These are phyloP conservation scores for Penicillium antarcticum DNA, from an alignment of 495 filamentous ascomycete species.

Conservation along the genomic window DNA sequence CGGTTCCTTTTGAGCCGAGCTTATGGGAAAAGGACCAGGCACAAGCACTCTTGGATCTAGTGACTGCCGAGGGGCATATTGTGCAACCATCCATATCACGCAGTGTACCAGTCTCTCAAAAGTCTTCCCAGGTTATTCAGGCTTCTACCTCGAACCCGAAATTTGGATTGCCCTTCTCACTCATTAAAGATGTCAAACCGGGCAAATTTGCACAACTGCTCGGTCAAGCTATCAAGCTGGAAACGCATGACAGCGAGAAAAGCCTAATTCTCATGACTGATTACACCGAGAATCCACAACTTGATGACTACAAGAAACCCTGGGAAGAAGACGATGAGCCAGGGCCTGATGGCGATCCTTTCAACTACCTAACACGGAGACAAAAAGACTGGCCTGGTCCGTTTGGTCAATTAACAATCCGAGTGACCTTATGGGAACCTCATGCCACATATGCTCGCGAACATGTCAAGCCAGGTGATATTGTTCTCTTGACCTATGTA, in stretches of 20 bases:
- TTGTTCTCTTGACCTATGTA: conserved; percentile 69
- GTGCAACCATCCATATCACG: conserved; percentile 6
- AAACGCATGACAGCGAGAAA: conserved; percentile 42
- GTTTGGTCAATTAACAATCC: conserved; percentile 68
- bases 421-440: conserved; percentile 66
- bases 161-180: conserved; percentile 48
- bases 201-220: conserved; percentile 64
- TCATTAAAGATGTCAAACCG: conserved; percentile 61
- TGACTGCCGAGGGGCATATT: neutral
- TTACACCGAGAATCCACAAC: conserved; percentile 67
- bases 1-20: conserved; percentile 24
- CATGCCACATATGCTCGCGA: conserved; percentile 59
- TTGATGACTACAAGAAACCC: conserved; percentile 52
- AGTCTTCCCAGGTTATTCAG: conserved; percentile 8
- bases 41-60: conserved; percentile 25
- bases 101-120: neutral
- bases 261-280: conserved; percentile 77
- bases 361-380: conserved; percentile 36
- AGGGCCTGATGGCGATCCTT: conserved; percentile 47
- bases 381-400: conserved; percentile 70
- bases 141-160: conserved; percentile 7
- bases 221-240: conserved; percentile 71
- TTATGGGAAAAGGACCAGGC: conserved; percentile 28
- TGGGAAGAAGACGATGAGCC: conserved; percentile 36
- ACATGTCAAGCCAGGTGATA: conserved; percentile 53